Percentiles rank a stretch among this genome's conserved stretches.
These are phyloP conservation scores for Alternaria sp. DNA, from an alignment of 2,329 filamentous ascomycete species.

Conservation along the genomic window DNA sequence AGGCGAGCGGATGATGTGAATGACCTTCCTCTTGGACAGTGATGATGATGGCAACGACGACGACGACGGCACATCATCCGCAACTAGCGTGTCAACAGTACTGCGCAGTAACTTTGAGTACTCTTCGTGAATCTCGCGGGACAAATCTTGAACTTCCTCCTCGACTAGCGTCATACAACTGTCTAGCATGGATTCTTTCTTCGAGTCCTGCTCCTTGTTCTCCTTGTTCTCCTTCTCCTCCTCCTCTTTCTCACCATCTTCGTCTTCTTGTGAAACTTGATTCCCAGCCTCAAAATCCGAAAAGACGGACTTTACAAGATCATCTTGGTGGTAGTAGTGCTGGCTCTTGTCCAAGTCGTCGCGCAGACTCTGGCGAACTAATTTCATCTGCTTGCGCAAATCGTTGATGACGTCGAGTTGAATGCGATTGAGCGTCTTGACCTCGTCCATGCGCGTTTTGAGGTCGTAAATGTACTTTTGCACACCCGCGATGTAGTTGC, in stretches of 20 bases:
- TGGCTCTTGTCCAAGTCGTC: constrained; percentile 5
- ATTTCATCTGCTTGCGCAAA: constrained; percentile 35
- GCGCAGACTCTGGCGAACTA: constrained; percentile 25
- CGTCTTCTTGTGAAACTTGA: not conserved
- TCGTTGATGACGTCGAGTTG: constrained; percentile 45
- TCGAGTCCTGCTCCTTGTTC: not conserved
- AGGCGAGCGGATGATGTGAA: constrained; percentile 24
- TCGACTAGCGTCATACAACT: constrained; percentile 23
- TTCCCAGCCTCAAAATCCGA: not conserved
- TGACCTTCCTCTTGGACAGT: constrained; percentile 7
- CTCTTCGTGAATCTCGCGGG: constrained; percentile 7
- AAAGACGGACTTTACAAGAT: not conserved
- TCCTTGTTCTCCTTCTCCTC: not conserved
- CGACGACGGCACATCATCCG: not conserved
- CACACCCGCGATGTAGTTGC: constrained; percentile 39
- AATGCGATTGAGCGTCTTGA: constrained; percentile 44
- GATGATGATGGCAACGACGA: too few species aligned
- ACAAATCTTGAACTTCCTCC: not conserved
- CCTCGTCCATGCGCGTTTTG: constrained; percentile 43
- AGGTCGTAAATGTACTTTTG: constrained; percentile 37
- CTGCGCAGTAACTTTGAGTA: constrained; percentile 10
- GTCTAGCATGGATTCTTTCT: constrained; percentile 17
- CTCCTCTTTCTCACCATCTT: not conserved
- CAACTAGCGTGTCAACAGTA: constrained; percentile 17
- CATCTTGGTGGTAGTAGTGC: not conserved